These are phyloP conservation scores for Emergomyces pasteurianus DNA, from an alignment of 2,329 filamentous ascomycete species.

Conservation along the genomic window DNA sequence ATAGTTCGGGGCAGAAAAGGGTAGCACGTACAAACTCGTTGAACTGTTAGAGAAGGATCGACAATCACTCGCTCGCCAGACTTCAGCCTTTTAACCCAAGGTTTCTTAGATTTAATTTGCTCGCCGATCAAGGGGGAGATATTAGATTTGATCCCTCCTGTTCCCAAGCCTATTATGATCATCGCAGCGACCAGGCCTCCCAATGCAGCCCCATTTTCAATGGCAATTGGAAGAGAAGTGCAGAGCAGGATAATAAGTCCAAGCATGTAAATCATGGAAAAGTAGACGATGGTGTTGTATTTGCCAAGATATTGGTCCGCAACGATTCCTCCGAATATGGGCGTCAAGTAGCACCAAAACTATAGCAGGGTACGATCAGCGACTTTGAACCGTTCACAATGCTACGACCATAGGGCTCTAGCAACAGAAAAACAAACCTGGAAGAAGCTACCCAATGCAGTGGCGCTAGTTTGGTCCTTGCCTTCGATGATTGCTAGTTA, in stretches of 20 bases:
- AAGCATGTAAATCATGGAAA: constrained; percentile 46
- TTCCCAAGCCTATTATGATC: constrained; percentile 53
- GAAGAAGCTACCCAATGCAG: constrained; percentile 42
- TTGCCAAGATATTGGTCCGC: constrained; percentile 51
- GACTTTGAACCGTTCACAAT: not conserved
- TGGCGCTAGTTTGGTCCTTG: constrained; percentile 32
- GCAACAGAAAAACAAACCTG: constrained; percentile 15
- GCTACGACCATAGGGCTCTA: not conserved
- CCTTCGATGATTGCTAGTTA: constrained; percentile 7
- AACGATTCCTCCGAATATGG: constrained; percentile 45
- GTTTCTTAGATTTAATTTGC: constrained; percentile 49
- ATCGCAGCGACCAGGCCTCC: constrained; percentile 45
- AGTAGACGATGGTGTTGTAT: constrained; percentile 47
- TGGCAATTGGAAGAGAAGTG: constrained; percentile 42
- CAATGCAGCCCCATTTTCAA: constrained; percentile 39
- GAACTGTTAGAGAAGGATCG: constrained; percentile 53
- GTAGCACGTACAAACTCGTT: constrained; percentile 42
- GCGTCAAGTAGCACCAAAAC: constrained; percentile 46
- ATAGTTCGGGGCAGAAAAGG: not conserved
- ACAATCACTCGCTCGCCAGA: constrained; percentile 48
- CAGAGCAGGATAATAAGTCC: constrained; percentile 44
- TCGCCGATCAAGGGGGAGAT: constrained; percentile 50
- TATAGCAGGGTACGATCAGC: not conserved
- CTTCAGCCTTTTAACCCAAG: constrained; percentile 32
- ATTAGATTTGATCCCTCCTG: constrained; percentile 57